A percentile compares a stretch with the other conserved stretches of the same genome.
phyloP scores from a whole-genome alignment of 225 moss, liverwort and hornwort genomes.

The Polytrichum commune region DNA sequence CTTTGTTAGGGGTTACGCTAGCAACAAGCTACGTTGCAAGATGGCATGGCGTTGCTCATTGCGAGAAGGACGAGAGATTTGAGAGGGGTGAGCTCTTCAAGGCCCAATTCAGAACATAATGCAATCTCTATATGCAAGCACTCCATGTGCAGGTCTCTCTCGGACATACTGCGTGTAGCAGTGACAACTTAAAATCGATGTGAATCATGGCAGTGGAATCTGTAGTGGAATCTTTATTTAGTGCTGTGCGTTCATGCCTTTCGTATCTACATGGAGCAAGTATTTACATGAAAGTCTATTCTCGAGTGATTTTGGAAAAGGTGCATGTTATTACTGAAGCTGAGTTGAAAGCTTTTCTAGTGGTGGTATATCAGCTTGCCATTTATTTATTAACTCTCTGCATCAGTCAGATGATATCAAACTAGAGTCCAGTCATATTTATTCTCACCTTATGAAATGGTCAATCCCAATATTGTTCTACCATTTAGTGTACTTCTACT shows the following conservation, averaged over 20 bases:
- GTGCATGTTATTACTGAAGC: background rate
- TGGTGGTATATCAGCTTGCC: background rate
- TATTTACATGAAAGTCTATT: too few species aligned
- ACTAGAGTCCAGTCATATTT: too few species aligned
- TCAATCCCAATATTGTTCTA: background rate
- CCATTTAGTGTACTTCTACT: too few species aligned
- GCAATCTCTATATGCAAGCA: background rate
- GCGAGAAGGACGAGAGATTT: constrained; percentile 29
- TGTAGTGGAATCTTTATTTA: background rate
- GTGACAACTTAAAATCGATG: background rate
- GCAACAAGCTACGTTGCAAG: constrained; percentile 43
- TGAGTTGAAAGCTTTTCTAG: background rate
- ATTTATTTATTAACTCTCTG: background rate
- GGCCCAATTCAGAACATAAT: background rate
- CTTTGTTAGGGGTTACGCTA: constrained; percentile 43
- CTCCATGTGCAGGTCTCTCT: background rate
- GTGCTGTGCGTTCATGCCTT: too few species aligned
- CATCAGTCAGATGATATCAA: too few species aligned
- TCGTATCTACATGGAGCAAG: too few species aligned
- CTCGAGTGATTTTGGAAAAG: too few species aligned
- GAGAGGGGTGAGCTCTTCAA: constrained; percentile 24
- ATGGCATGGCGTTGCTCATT: constrained; percentile 33
- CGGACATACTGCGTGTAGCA: background rate
- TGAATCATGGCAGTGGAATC: background rate
- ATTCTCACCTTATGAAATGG: background rate